Evolutionary conservation across 2,329 filamentous ascomycete genomes (phyloP).

Genomic region (Trichophyton rubrum): DNA sequence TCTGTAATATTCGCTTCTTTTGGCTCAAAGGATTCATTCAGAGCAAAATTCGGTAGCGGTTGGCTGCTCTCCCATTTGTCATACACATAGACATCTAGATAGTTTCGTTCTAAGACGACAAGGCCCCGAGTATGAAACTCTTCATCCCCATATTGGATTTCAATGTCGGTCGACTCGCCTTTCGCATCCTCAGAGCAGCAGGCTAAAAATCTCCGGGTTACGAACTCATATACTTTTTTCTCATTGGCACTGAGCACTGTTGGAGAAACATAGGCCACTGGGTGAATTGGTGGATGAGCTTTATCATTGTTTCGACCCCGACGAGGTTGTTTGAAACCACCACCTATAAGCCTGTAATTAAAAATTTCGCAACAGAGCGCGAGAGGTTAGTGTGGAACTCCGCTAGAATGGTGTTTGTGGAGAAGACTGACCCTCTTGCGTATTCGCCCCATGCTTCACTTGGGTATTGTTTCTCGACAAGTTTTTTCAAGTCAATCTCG

Average conservation of each 20-base stretch:
- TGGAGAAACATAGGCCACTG: conserved; percentile 68
- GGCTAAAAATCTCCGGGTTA: conserved; percentile 80
- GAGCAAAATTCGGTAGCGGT: conserved; percentile 63
- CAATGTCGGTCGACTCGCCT: conserved; percentile 72
- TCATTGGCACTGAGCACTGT: conserved; percentile 51
- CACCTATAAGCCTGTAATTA: conserved; percentile 48
- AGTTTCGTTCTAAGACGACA: conserved; percentile 77
- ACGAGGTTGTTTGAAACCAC: conserved; percentile 68
- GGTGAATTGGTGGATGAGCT: conserved; percentile 93
- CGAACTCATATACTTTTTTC: conserved; percentile 77
- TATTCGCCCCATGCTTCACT: conserved; percentile 68
- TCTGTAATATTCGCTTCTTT: conserved; percentile 80
- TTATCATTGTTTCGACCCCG: conserved; percentile 85
- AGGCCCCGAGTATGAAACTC: conserved; percentile 71
- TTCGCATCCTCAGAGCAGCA: conserved; percentile 92
- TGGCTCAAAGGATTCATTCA: conserved; percentile 74
- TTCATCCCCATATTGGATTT: conserved; percentile 73
- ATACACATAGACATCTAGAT: conserved; percentile 89
- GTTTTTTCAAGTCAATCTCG: conserved; percentile 66
- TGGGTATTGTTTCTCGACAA: conserved; percentile 73
- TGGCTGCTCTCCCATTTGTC: conserved; percentile 90
- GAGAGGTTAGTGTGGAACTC: background rate
- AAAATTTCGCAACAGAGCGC: background rate
- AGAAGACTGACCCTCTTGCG: conserved; percentile 47
- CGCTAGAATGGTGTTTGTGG: too few relatives aligned